Percentiles rank a stretch among this genome's conserved stretches.
Evolutionary conservation across 345 rosid species (phyloP).

Genomic region (Triadica sebifera): DNA sequence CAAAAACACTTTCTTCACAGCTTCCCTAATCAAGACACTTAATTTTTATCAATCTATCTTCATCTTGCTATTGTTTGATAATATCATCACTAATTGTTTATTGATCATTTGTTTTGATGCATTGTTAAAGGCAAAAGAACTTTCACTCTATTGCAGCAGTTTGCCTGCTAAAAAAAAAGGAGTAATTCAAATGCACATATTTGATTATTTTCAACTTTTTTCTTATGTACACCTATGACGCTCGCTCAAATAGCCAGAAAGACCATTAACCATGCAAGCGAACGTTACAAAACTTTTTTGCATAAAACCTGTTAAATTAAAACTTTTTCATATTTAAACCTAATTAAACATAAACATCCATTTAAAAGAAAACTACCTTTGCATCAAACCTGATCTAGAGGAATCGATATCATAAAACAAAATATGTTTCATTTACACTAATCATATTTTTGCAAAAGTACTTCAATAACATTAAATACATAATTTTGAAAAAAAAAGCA

Average conservation of each 20-base stretch:
- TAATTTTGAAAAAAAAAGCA: too few species aligned
- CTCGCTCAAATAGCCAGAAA: slow-evolving; percentile 64
- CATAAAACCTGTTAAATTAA: too few species aligned
- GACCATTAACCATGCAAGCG: too few species aligned
- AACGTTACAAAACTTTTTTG: too few species aligned
- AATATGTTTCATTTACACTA: too few species aligned
- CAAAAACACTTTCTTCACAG: slow-evolving; percentile 33
- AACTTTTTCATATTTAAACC: too few species aligned
- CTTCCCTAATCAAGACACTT: slow-evolving; percentile 46
- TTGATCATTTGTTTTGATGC: slow-evolving; percentile 55
- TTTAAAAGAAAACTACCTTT: too few species aligned
- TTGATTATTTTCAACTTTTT: slow-evolving; percentile 41
- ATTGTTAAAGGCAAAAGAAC: slow-evolving; percentile 68
- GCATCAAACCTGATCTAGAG: too few species aligned
- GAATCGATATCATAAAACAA: too few species aligned
- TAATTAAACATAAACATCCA: too few species aligned
- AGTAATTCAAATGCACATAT: slow-evolving; percentile 78
- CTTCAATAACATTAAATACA: too few species aligned
- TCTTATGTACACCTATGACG: slow-evolving; percentile 37
- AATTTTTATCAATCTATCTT: slow-evolving; percentile 38
- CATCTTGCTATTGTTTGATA: slow-evolving; percentile 41
- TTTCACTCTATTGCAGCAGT: slow-evolving; percentile 73
- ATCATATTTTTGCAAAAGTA: too few species aligned
- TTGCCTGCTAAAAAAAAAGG: slow-evolving; percentile 85
- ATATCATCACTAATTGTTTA: slow-evolving; percentile 29